Percentiles rank a stretch among this genome's conserved stretches.
Evolutionary conservation across 2,329 filamentous ascomycete species (phyloP).

Genomic region (Dothideomycetes sp.): DNA sequence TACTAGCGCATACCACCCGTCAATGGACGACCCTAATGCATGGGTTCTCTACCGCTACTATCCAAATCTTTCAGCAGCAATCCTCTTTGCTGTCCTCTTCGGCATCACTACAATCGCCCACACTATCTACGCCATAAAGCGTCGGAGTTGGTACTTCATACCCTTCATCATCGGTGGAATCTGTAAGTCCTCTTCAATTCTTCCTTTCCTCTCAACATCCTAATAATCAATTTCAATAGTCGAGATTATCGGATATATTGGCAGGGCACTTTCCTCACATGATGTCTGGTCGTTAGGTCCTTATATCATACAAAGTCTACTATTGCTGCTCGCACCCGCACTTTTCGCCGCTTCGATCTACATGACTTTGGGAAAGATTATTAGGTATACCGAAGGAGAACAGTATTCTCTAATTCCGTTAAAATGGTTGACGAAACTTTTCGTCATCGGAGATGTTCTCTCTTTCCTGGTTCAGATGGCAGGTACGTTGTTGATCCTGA

Average conservation of each 20-base stretch:
- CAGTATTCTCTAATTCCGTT: slow-evolving; percentile 34
- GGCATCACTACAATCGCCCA: slow-evolving; percentile 34
- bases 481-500: slow-evolving; percentile 27
- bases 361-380: slow-evolving; percentile 41
- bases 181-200: slow-evolving; percentile 31
- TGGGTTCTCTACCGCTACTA: too few relatives aligned
- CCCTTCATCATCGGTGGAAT: slow-evolving; percentile 38
- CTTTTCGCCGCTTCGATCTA: slow-evolving; percentile 44
- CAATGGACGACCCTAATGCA: too few relatives aligned
- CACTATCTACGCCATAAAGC: slow-evolving; percentile 32
- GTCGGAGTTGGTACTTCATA: slow-evolving; percentile 41
- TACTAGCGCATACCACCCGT: too few relatives aligned
- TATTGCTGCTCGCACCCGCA: slow-evolving; percentile 40
- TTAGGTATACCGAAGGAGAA: slow-evolving; percentile 35
- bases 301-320: slow-evolving; percentile 36
- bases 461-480: slow-evolving; percentile 44
- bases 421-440: slow-evolving; percentile 44
- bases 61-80: too few relatives aligned
- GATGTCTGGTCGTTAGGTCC: slow-evolving; percentile 24
- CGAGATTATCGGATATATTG: slow-evolving; percentile 36
- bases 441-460: slow-evolving; percentile 46
- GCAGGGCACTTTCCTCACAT: slow-evolving; percentile 24
- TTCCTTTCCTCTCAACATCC: background rate
- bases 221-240: slow-evolving; percentile 27
- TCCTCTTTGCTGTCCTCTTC: slow-evolving; percentile 41